These are phyloP conservation scores for Rhynchospora tenuis DNA, from an alignment of 176 grass and related monocot genomes.

Conservation along the genomic window DNA sequence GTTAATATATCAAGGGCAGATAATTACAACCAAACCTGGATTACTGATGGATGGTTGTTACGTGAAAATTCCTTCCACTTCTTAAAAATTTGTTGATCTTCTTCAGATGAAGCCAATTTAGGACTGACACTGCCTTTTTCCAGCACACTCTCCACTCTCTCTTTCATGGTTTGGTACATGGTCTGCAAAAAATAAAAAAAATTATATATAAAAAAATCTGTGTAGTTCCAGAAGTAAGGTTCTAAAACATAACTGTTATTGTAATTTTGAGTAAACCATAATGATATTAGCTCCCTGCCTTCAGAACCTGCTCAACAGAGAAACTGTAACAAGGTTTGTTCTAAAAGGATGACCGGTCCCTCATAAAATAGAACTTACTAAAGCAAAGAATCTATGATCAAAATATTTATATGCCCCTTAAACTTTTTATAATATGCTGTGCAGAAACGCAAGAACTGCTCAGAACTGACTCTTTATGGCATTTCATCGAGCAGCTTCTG, in stretches of 20 bases:
- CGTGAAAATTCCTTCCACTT: constrained; percentile 31
- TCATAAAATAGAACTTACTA: background rate
- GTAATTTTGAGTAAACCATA: background rate
- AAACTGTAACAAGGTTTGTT: background rate
- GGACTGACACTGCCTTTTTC: constrained; percentile 23
- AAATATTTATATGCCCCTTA: background rate
- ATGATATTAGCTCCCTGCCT: background rate
- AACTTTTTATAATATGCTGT: background rate
- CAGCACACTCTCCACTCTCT: constrained; percentile 20
- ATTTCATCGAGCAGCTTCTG: background rate
- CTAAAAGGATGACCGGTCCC: too few species aligned
- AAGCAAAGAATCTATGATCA: background rate
- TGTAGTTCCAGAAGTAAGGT: background rate
- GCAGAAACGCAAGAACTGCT: background rate
- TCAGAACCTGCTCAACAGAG: background rate
- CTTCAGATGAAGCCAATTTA: background rate
- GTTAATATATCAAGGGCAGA: background rate
- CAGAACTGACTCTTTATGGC: background rate
- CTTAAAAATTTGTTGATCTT: constrained; percentile 19
- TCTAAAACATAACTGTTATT: background rate
- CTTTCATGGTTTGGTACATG: constrained; percentile 31
- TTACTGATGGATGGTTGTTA: constrained; percentile 28
- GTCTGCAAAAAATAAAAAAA: background rate
- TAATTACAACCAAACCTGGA: constrained; percentile 17
- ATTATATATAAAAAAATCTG: background rate